Evolutionary conservation across 2,329 filamentous ascomycete genomes (phyloP).

Genomic region (Beauveria caledonica): DNA sequence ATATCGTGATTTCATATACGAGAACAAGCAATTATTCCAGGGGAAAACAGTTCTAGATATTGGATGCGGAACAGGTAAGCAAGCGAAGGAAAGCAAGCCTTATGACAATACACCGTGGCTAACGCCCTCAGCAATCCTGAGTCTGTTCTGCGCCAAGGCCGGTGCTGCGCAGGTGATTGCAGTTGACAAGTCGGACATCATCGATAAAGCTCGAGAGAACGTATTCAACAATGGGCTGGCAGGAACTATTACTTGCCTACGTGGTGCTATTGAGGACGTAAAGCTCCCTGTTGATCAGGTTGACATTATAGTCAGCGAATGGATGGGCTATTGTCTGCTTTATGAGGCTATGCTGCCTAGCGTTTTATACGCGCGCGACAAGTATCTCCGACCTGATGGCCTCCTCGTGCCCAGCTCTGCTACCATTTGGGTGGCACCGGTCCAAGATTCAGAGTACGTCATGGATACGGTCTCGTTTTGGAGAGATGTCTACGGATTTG

Average conservation of each 20-base stretch:
- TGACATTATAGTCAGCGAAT: constrained; percentile 92
- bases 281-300: constrained; percentile 68
- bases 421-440: constrained; percentile 73
- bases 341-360: constrained; percentile 96
- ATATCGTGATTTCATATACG: constrained; percentile 92
- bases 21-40: constrained; percentile 78
- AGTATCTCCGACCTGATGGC: constrained; percentile 71
- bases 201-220: constrained; percentile 77
- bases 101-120: background rate
- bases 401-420: constrained; percentile 82
- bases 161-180: constrained; percentile 81
- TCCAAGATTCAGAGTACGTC: constrained; percentile 69
- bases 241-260: constrained; percentile 67
- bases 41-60: constrained; percentile 86
- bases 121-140: constrained; percentile 59
- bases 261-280: constrained; percentile 84
- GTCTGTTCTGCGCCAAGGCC: constrained; percentile 89
- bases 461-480: constrained; percentile 76
- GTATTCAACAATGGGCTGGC: constrained; percentile 72
- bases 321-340: constrained; percentile 93
- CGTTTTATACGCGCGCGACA: constrained; percentile 79
- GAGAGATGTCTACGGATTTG: constrained; percentile 89
- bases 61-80: constrained; percentile 64
- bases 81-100: background rate
- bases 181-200: constrained; percentile 87